A percentile compares a stretch with the other conserved stretches of the same genome.
Evolutionary conservation across 129 eudicot genomes (phyloP).

Genomic region (Erigeron canadensis): DNA sequence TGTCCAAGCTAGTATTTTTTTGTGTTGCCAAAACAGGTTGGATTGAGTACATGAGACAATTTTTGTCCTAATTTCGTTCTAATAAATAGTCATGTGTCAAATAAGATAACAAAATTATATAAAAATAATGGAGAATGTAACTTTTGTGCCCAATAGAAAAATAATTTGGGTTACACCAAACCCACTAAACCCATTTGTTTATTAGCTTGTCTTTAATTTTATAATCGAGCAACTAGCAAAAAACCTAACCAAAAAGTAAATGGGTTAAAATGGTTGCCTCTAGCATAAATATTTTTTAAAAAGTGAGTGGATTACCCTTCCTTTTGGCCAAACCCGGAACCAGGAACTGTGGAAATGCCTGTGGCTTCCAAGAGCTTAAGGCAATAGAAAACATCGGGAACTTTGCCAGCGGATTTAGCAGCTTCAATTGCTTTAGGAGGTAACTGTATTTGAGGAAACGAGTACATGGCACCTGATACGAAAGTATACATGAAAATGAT

Average conservation of each 20-base stretch:
- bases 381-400: constrained; percentile 92
- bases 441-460: constrained; percentile 85
- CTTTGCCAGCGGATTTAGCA: constrained; percentile 75
- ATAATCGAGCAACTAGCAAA: not conserved
- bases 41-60: no score
- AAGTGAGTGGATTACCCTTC: constrained; percentile 57
- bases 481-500: not conserved
- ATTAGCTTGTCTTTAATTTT: not conserved
- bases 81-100: not conserved
- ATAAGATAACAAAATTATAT: not conserved
- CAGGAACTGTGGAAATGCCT: constrained; percentile 97
- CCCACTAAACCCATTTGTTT: not conserved
- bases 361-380: constrained; percentile 95
- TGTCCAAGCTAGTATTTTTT: no score
- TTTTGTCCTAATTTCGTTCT: not conserved
- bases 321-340: constrained; percentile 96
- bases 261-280: not conserved
- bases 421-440: constrained; percentile 92
- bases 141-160: not conserved
- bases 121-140: not conserved
- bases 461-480: constrained; percentile 90
- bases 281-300: not conserved
- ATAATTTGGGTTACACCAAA: not conserved
- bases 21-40: no score
- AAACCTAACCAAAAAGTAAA: not conserved